Evolutionary conservation across 352 stramenopile species (phyloP), one percentile per base, ranked within the genome.

Genomic region (Phytophthora agathidicida): DNA sequence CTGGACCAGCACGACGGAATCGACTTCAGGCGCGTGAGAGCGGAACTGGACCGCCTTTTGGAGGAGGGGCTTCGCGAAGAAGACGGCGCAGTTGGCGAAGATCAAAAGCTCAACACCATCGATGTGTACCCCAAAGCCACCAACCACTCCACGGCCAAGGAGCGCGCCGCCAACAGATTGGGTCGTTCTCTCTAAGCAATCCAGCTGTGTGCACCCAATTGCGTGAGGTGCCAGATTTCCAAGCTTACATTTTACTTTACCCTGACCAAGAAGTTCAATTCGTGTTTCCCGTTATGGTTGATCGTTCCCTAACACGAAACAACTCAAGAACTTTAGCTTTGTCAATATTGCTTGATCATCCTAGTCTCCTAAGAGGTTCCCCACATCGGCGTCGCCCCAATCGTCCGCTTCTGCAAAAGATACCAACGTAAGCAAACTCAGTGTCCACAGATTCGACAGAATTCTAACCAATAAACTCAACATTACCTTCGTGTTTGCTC

Each of bases 301-400:
- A 39, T 37, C 6, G 10, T 28, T 36, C 27, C 32, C 22, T 55
- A 67, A 22, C 33, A 66, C 30, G n/a, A 66, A 61, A 33, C 35
- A 66, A 33, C 48, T 50, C 37, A 60, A 43, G 33, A 62, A 17
- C 16, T 5, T 41, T 48, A 22, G 30, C 6, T 42, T 47, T 19
- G 1, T 63, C 16, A n/a, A n/a, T n/a, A 30, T 36, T 45, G 5
- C 30, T 57, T 31, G 33, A 14, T 31, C 27, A 2, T 16, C 30
- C 35, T 73, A 91, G 58, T 93, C 84, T 54, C 76, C 76, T 48
- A 91, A 63, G 38, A 94, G 61, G 36, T 91, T 88, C 23, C 83
- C 80, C 7, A 93, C 83, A 36, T 94, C 83, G 0, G 85, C 85
- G 33, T 93, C 81, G 20, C 81, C 83, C 79, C 82, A 94, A 55